Evolutionary conservation across 768 basidiomycete species (phyloP).

Genomic region (Pleurotus giganteus): DNA sequence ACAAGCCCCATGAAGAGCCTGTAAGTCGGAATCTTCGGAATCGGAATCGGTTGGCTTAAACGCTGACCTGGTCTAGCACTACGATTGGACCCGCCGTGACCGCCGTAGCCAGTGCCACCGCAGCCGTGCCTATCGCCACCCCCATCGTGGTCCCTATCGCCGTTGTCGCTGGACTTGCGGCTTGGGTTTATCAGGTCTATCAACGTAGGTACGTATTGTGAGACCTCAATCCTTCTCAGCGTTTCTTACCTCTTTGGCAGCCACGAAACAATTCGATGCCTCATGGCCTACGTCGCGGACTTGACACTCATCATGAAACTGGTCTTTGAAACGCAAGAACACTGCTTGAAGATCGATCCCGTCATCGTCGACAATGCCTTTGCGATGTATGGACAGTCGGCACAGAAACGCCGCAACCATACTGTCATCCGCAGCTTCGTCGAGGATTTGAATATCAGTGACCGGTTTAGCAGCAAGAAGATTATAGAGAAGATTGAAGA

Average conservation of each 20-base stretch:
- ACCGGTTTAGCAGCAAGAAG: conserved; percentile 3
- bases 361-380: background rate
- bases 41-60: background rate
- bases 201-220: background rate
- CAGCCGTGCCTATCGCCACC: conserved; percentile 14
- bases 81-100: conserved; percentile 3
- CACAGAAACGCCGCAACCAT: background rate
- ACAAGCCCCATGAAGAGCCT: conserved; percentile 1
- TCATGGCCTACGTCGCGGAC: conserved; percentile 4
- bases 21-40: conserved; percentile 6
- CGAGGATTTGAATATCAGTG: background rate
- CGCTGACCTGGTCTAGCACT: background rate
- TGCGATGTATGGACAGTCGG: background rate
- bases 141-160: conserved; percentile 21
- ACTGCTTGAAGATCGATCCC: background rate
- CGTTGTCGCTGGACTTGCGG: conserved; percentile 14
- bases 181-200: conserved; percentile 21
- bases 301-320: conserved; percentile 2
- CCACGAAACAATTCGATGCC: conserved; percentile 5
- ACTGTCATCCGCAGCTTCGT: conserved; percentile 1
- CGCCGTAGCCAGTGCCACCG: conserved; percentile 1
- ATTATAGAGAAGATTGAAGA: conserved; percentile 1
- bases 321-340: background rate
- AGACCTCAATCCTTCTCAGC: no score
- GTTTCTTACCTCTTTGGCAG: background rate